These are phyloP conservation scores for Metschnikowia vanudenii DNA, from an alignment of 805 yeast species.

Conservation along the genomic window DNA sequence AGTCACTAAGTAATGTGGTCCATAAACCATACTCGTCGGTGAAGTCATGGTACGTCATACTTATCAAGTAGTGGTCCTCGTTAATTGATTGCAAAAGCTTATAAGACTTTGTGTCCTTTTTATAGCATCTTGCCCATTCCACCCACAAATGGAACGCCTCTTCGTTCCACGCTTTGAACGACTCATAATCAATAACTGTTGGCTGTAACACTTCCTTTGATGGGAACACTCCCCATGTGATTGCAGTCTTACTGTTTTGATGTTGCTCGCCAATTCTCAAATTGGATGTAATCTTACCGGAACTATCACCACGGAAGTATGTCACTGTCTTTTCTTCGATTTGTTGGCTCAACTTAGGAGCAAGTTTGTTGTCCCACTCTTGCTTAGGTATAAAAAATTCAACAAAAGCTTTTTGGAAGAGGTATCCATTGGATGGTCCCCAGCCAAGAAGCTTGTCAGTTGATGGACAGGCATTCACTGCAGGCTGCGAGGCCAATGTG, in stretches of 20 bases:
- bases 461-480: constrained; percentile 74
- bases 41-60: constrained; percentile 84
- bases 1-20: constrained; percentile 52
- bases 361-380: constrained; percentile 60
- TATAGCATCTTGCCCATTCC: constrained; percentile 87
- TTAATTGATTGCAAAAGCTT: constrained; percentile 60
- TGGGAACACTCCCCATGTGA: constrained; percentile 98
- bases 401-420: constrained; percentile 93
- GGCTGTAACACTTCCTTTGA: constrained; percentile 87
- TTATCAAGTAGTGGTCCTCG: constrained; percentile 69
- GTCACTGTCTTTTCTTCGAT: constrained; percentile 52
- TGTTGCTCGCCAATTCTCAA: constrained; percentile 38
- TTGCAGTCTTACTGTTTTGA: constrained; percentile 62
- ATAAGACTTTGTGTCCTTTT: constrained; percentile 53
- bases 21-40: constrained; percentile 72
- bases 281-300: constrained; percentile 60
- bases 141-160: constrained; percentile 90
- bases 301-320: constrained; percentile 70
- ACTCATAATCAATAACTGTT: constrained; percentile 87
- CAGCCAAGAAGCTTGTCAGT: constrained; percentile 92
- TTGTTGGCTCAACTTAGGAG: constrained; percentile 46
- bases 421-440: constrained; percentile 90
- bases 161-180: constrained; percentile 94
- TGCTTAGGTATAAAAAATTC: constrained; percentile 69
- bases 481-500: constrained; percentile 95